phyloP scores from a whole-genome alignment of 768 basidiomycete species.

The Leccinum sublutescens region DNA sequence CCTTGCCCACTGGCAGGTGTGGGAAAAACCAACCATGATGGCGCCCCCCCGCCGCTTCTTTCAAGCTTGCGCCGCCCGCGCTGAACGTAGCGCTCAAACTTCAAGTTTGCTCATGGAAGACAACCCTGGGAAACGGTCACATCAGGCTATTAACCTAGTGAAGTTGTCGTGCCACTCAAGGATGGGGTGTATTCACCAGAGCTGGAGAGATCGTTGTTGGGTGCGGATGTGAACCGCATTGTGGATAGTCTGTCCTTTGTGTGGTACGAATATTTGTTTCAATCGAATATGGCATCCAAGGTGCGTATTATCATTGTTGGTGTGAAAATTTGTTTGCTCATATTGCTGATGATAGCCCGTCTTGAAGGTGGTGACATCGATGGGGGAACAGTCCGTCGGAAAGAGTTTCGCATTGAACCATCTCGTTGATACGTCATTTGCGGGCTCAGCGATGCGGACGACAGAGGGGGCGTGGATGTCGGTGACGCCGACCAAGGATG shows the following conservation, averaged over 20 bases:
- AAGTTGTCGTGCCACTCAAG: slow-evolving; percentile 41
- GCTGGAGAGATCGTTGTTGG: slow-evolving; percentile 52
- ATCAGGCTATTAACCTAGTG: neutral
- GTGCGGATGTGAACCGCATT: slow-evolving; percentile 57
- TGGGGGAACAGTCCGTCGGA: slow-evolving; percentile 69
- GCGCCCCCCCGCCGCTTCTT: neutral
- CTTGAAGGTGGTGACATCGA: slow-evolving; percentile 57
- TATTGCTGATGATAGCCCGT: slow-evolving; percentile 43
- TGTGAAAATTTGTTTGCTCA: neutral
- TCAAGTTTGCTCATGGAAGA: neutral
- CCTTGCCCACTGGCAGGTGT: too few relatives aligned
- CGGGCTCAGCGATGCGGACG: slow-evolving; percentile 62
- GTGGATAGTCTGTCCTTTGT: slow-evolving; percentile 56
- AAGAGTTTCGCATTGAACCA: slow-evolving; percentile 61
- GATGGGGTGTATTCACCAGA: slow-evolving; percentile 53
- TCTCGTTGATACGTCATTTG: slow-evolving; percentile 61
- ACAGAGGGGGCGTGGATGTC: slow-evolving; percentile 71
- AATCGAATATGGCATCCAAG: slow-evolving; percentile 60
- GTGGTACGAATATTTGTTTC: slow-evolving; percentile 65
- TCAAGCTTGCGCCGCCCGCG: neutral
- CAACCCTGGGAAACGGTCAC: neutral
- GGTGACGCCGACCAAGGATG: slow-evolving; percentile 55
- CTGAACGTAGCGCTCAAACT: neutral
- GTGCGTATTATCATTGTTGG: slow-evolving; percentile 21
- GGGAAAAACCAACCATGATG: neutral